Evolutionary conservation across 2,329 filamentous ascomycete species (phyloP).

Genomic region (Pseudogymnoascus sp.): DNA sequence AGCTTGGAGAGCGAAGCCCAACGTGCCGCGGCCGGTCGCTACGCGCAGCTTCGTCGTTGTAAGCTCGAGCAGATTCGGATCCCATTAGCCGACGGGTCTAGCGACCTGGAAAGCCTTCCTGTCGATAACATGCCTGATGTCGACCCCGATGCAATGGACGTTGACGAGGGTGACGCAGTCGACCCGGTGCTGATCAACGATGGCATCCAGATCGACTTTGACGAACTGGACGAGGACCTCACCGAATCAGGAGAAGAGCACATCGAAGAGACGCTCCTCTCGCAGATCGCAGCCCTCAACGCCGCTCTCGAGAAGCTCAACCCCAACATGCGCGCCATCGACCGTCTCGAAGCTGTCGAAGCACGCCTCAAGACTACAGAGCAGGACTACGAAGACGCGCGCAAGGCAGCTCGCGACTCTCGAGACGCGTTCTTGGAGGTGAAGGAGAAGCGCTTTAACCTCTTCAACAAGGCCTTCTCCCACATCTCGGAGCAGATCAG

Average conservation of each 20-base stretch:
- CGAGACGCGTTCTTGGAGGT: constrained; percentile 79
- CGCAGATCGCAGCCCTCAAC: constrained; percentile 68
- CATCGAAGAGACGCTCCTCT: constrained; percentile 68
- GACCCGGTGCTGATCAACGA: constrained; percentile 73
- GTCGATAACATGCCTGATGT: constrained; percentile 71
- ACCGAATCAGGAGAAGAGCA: constrained; percentile 67
- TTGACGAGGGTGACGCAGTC: constrained; percentile 67
- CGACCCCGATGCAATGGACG: constrained; percentile 85
- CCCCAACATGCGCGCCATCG: constrained; percentile 92
- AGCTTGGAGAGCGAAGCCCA: constrained; percentile 80
- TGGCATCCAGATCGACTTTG: constrained; percentile 85
- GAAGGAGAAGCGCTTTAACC: constrained; percentile 74
- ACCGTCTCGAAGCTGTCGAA: constrained; percentile 82
- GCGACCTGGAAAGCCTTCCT: constrained; percentile 70
- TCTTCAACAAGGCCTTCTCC: constrained; percentile 91
- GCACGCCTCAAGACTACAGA: constrained; percentile 76
- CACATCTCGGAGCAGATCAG: constrained; percentile 95
- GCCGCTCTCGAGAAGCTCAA: constrained; percentile 87
- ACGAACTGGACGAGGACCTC: constrained; percentile 72
- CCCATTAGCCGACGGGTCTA: constrained; percentile 67
- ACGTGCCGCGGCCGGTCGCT: constrained; percentile 76
- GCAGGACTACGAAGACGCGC: constrained; percentile 81
- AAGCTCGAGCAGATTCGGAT: constrained; percentile 90
- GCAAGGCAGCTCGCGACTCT: constrained; percentile 64
- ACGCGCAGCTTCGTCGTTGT: constrained; percentile 77